Percentiles rank a stretch among this genome's conserved stretches.
These are phyloP conservation scores for Magnaporthales sp. DNA, from an alignment of 2,329 filamentous ascomycete species.

Conservation along the genomic window DNA sequence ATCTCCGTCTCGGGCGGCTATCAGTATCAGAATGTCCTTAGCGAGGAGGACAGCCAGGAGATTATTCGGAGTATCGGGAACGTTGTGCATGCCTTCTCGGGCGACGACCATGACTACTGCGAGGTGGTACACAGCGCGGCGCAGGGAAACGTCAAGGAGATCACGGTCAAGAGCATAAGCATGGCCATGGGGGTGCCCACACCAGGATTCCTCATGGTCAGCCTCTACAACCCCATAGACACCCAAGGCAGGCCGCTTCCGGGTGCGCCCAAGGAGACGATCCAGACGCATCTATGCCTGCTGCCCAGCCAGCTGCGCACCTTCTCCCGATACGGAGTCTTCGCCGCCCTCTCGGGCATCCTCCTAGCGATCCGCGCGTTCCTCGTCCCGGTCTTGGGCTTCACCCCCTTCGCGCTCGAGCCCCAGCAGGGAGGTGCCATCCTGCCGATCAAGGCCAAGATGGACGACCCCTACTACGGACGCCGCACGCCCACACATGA, in stretches of 20 bases:
- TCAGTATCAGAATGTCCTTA: constrained; percentile 94
- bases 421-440: constrained; percentile 16
- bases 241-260: constrained; percentile 38
- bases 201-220: constrained; percentile 81
- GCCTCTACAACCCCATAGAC: constrained; percentile 86
- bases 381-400: constrained; percentile 44
- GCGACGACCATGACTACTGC: constrained; percentile 97
- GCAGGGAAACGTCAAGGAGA: constrained; percentile 61
- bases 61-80: constrained; percentile 73
- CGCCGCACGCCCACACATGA: constrained; percentile 8
- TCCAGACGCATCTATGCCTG: constrained; percentile 86
- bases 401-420: constrained; percentile 45
- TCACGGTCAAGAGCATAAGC: constrained; percentile 90
- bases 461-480: constrained; percentile 28
- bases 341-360: constrained; percentile 46
- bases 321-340: constrained; percentile 67
- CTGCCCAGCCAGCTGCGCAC: constrained; percentile 81
- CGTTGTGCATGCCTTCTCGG: constrained; percentile 80
- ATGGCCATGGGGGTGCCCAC: constrained; percentile 93
- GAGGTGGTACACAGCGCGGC: constrained; percentile 71
- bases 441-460: constrained; percentile 44
- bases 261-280: constrained; percentile 41
- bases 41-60: constrained; percentile 63
- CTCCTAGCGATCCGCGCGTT: constrained; percentile 45
- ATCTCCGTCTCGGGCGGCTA: constrained; percentile 74